Conservation (phyloP, 139 green algal species). For the Astrephomene gubernaculifera region DNA sequence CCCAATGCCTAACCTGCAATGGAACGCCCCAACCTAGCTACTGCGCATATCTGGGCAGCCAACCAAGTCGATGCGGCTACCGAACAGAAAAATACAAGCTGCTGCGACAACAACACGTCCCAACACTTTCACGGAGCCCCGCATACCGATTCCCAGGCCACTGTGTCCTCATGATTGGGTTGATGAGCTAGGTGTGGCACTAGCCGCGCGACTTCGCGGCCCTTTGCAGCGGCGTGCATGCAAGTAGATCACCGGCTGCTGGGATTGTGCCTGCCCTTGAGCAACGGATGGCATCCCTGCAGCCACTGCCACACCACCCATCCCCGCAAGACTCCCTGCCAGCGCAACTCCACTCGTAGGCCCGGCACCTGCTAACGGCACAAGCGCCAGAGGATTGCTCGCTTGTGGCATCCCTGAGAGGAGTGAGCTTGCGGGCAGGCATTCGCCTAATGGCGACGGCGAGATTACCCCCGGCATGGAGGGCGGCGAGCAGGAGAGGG, state of each 20-base stretch:
- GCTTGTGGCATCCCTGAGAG: not conserved
- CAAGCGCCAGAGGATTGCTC: not conserved
- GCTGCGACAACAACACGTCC: no score
- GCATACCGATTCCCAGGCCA: no score
- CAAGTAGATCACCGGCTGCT: conserved; percentile 6
- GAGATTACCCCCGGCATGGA: not conserved
- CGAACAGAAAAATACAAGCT: no score
- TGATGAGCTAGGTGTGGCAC: conserved; percentile 10
- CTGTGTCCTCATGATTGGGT: conserved; percentile 9
- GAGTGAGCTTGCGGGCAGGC: not conserved
- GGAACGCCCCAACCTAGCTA: no score
- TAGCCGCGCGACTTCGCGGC: not conserved
- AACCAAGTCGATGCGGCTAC: no score
- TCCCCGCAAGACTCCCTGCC: not conserved
- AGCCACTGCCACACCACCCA: not conserved
- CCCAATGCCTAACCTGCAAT: no score
- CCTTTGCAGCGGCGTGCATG: not conserved
- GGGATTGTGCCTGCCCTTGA: not conserved
- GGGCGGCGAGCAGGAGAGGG: conserved; percentile 21
- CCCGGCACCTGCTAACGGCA: not conserved
- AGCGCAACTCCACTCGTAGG: not conserved
- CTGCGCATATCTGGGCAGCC: no score
- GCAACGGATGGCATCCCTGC: not conserved
- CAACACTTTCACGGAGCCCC: no score
- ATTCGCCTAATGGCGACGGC: not conserved